Conservation (phyloP, 75 land plant species). For the Ceratopteris richardii region DNA sequence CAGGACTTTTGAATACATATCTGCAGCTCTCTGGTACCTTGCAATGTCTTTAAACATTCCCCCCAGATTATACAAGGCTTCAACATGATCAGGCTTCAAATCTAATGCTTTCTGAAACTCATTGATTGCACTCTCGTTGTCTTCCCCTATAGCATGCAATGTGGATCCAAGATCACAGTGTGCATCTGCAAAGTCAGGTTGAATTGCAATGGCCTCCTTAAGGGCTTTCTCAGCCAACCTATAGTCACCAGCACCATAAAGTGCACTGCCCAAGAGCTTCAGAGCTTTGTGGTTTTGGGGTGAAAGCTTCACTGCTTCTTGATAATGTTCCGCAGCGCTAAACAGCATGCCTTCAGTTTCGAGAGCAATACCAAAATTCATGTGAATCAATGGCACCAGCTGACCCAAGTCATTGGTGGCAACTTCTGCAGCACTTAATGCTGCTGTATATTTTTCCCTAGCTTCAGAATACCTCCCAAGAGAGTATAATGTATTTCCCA, state of each 20-base stretch:
- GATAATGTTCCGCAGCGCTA: constrained; percentile 90
- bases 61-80: constrained; percentile 87
- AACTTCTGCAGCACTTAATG: constrained; percentile 20
- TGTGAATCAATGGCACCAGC: constrained; percentile 86
- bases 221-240: constrained; percentile 92
- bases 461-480: constrained; percentile 14
- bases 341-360: constrained; percentile 85
- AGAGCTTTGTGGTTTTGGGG: constrained; percentile 86
- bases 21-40: constrained; percentile 82
- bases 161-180: constrained; percentile 96
- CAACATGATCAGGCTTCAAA: constrained; percentile 86
- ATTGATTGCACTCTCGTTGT: constrained; percentile 65
- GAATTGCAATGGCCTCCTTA: constrained; percentile 70
- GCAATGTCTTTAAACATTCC: constrained; percentile 83
- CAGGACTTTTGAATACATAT: constrained; percentile 88
- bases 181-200: constrained; percentile 86
- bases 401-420: constrained; percentile 56
- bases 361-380: constrained; percentile 84
- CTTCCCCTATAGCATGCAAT: constrained; percentile 84
- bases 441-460: constrained; percentile 14
- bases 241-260: constrained; percentile 90
- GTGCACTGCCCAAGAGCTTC: constrained; percentile 88
- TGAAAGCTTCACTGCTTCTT: constrained; percentile 87
- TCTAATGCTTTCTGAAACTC: constrained; percentile 97
- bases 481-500: constrained; percentile 23